Base-by-base conservation (phyloP, 2,329 filamentous ascomycete species). In the Gaeumannomyces tritici region DNA sequence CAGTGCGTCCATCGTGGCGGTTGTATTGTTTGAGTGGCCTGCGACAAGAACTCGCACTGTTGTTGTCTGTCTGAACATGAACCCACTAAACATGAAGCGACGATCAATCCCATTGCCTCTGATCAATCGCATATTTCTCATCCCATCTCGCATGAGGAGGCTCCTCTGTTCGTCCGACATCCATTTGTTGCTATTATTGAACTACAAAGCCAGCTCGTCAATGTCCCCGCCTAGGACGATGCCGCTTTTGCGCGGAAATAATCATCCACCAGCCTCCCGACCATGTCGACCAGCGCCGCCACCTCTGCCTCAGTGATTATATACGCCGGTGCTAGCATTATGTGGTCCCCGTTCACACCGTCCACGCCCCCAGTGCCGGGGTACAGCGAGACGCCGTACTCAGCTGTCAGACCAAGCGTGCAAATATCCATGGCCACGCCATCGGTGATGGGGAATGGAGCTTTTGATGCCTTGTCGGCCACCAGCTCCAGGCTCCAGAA, bases 281-380 rank as follows among this genome's bases (percentile, higher is more conserved):
- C 75, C 0, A 74, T 77, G 24, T 79, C 74, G 2, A 84, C 84
- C 59, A 89, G 81, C 42, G 73, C 71, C 62, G 83, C 77, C 61
- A 89, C 75, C 26, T 89, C 84, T 9, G 76, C 76, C 56, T 74
- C 73, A 1, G 80, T 84, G 27, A 87, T 78, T 57, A 83, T 90
- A 73, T 86, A 91, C 0, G 89, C 80, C 6, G 89, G 89, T 1
- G 88, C 83, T 13, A 93, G 68, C 29, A 92, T 78, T 47, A 91
- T 76, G 71, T 90, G 87, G 68, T 93, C 89, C 12, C 89, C 89
- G 1, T 70, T 70, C 1, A 81, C 77, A 57, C 89, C 79, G 66
- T 80, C 85, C 0, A 77, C 82, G 0, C 84, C 85, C 1, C 88
- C 88, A 0, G 75, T 74, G 0, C 86, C 87, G 1, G 85, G 84